Percentiles rank a stretch among this genome's conserved stretches.
Conservation (phyloP, 2,329 filamentous ascomycete genomes). For the Cercospora sojina region DNA sequence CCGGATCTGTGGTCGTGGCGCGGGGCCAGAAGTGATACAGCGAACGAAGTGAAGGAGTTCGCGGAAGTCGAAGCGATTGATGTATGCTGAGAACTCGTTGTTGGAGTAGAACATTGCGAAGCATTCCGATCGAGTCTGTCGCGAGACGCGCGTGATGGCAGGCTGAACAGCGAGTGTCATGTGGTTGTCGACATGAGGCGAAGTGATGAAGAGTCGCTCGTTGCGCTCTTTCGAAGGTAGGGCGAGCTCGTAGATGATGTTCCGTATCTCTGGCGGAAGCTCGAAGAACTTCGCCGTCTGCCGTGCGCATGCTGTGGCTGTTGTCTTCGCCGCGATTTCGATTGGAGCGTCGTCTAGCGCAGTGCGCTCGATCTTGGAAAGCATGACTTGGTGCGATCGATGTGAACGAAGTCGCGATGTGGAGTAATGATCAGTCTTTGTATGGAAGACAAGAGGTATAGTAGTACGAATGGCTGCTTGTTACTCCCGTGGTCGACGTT, state of each 20-base stretch:
- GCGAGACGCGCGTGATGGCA: constrained; percentile 17
- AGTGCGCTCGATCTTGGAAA: neutral
- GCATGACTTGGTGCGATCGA: neutral
- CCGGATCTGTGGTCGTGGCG: neutral
- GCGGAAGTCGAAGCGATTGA: constrained; percentile 13
- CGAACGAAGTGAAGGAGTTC: constrained; percentile 8
- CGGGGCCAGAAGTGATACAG: constrained; percentile 8
- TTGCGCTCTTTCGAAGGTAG: constrained; percentile 3
- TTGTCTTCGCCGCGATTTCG: neutral
- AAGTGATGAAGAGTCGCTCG: neutral
- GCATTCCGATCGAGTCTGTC: constrained; percentile 15
- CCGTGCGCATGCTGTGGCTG: neutral
- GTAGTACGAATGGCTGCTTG: neutral
- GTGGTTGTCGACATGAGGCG: neutral
- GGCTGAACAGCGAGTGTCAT: constrained; percentile 17
- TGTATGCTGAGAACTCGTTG: constrained; percentile 20
- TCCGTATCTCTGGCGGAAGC: constrained; percentile 24
- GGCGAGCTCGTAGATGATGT: constrained; percentile 24
- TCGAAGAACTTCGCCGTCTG: constrained; percentile 14
- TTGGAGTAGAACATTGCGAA: constrained; percentile 26
- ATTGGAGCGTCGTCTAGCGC: neutral
- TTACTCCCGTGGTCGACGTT: neutral
- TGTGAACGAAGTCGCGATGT: neutral
- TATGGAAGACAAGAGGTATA: neutral
- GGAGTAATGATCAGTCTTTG: constrained; percentile 1